Conservation (phyloP, 1,284 basidiomycete genomes). For the Coniferiporia weirii region DNA sequence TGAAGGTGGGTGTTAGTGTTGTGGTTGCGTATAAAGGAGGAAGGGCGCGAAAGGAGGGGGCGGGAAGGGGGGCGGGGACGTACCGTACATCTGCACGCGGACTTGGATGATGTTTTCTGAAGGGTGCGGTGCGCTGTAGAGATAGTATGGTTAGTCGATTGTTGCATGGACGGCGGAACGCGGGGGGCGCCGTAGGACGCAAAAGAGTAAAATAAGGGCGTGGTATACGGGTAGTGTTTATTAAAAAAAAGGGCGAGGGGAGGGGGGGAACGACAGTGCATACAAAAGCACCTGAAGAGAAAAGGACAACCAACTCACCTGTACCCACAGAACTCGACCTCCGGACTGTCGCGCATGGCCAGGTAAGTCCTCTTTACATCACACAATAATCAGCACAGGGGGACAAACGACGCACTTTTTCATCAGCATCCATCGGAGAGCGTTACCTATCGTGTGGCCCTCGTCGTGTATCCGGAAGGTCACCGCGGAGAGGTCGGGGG, state of each 20-base stretch:
- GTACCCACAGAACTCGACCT: slow-evolving; percentile 98
- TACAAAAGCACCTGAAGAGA: background rate
- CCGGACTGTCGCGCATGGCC: slow-evolving; percentile 57
- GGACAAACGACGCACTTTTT: slow-evolving; percentile 71
- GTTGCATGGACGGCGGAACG: background rate
- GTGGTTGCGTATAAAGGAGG: background rate
- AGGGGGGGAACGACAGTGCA: background rate
- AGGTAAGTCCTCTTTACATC: slow-evolving; percentile 7
- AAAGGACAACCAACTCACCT: slow-evolving; percentile 59
- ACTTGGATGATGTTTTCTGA: slow-evolving; percentile 95
- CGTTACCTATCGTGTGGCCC: slow-evolving; percentile 93
- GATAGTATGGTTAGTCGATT: slow-evolving; percentile 6
- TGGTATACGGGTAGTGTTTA: background rate
- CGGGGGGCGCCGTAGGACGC: background rate
- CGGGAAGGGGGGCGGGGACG: slow-evolving; percentile 30
- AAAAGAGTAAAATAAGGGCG: background rate
- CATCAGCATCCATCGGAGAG: slow-evolving; percentile 97
- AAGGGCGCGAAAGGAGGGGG: background rate
- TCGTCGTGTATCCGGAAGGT: slow-evolving; percentile 93
- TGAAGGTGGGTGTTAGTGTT: background rate
- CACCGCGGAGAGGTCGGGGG: slow-evolving; percentile 80
- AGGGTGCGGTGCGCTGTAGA: slow-evolving; percentile 83
- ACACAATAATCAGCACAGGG: background rate
- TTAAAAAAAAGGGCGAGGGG: background rate
- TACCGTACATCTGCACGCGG: slow-evolving; percentile 98